A percentile compares a stretch with the other conserved stretches of the same genome.
Evolutionary conservation across 2,329 filamentous ascomycete genomes (phyloP).

Genomic region (Claviceps sorghi): DNA sequence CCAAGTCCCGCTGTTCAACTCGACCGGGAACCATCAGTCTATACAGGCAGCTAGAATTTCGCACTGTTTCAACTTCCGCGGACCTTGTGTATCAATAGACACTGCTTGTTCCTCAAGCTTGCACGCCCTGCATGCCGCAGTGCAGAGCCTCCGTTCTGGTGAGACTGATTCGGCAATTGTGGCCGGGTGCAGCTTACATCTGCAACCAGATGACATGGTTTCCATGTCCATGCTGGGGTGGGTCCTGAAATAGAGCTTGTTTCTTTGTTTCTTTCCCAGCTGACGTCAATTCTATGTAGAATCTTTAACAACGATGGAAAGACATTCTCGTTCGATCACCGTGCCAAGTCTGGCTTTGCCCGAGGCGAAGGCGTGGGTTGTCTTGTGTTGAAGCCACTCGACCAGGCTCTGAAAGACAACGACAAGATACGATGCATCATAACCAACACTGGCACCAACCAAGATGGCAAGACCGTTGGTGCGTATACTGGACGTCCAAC

Average conservation of each 20-base stretch:
- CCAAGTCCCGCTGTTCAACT: conserved; percentile 35
- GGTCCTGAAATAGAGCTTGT: background rate
- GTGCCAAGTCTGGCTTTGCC: conserved; percentile 34
- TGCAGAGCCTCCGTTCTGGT: conserved; percentile 31
- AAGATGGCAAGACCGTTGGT: conserved; percentile 34
- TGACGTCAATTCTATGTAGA: background rate
- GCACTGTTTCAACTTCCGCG: conserved; percentile 39
- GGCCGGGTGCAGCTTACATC: conserved; percentile 31
- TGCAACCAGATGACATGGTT: conserved; percentile 26
- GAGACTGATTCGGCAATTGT: conserved; percentile 33
- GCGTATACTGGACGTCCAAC: background rate
- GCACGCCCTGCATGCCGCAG: conserved; percentile 34
- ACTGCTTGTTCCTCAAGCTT: conserved; percentile 39
- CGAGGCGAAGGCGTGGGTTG: conserved; percentile 44
- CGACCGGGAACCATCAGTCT: conserved; percentile 33
- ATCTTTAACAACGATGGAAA: conserved; percentile 35
- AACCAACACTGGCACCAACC: conserved; percentile 34
- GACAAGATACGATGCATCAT: conserved; percentile 40
- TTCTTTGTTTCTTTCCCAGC: background rate
- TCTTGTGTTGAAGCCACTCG: conserved; percentile 42
- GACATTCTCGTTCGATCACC: conserved; percentile 27
- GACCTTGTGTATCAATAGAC: conserved; percentile 36
- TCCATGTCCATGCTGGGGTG: conserved; percentile 19
- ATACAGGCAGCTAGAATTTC: conserved; percentile 41
- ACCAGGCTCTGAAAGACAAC: conserved; percentile 37